These are phyloP conservation scores for Microsporum ferrugineum DNA, from an alignment of 2,329 filamentous ascomycete genomes.

Conservation along the genomic window DNA sequence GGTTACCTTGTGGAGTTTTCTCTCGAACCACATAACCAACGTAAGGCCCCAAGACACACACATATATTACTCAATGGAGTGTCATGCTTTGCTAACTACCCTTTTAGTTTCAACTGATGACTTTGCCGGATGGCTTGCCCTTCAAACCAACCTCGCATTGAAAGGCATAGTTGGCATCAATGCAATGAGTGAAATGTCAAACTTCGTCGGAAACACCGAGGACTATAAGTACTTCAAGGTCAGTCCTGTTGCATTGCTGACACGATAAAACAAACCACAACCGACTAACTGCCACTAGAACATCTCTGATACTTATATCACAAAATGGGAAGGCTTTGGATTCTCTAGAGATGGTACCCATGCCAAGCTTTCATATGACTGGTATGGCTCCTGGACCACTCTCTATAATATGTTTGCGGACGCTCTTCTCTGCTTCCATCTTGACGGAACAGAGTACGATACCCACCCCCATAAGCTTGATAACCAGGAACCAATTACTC, in stretches of 20 bases:
- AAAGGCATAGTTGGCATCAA: slow-evolving; percentile 76
- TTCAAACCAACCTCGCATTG: slow-evolving; percentile 71
- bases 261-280: slow-evolving; percentile 6
- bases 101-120: slow-evolving; percentile 62
- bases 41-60: slow-evolving; percentile 26
- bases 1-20: slow-evolving; percentile 64
- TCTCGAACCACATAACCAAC: slow-evolving; percentile 61
- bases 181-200: slow-evolving; percentile 62
- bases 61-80: too few relatives aligned
- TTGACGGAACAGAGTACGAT: slow-evolving; percentile 34
- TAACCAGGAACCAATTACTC: slow-evolving; percentile 20
- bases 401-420: slow-evolving; percentile 80
- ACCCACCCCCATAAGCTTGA: slow-evolving; percentile 6
- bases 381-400: slow-evolving; percentile 71
- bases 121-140: slow-evolving; percentile 64
- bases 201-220: slow-evolving; percentile 46
- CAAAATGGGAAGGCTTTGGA: slow-evolving; percentile 59
- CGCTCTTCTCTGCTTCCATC: slow-evolving; percentile 68
- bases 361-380: slow-evolving; percentile 68
- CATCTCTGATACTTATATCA: slow-evolving; percentile 55
- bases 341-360: slow-evolving; percentile 60
- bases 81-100: background rate
- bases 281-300: slow-evolving; percentile 25
- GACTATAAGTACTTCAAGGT: slow-evolving; percentile 49
- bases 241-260: slow-evolving; percentile 4